phyloP scores from a whole-genome alignment of 805 yeast genomes.

The Nakazawaea laoshanensis region DNA sequence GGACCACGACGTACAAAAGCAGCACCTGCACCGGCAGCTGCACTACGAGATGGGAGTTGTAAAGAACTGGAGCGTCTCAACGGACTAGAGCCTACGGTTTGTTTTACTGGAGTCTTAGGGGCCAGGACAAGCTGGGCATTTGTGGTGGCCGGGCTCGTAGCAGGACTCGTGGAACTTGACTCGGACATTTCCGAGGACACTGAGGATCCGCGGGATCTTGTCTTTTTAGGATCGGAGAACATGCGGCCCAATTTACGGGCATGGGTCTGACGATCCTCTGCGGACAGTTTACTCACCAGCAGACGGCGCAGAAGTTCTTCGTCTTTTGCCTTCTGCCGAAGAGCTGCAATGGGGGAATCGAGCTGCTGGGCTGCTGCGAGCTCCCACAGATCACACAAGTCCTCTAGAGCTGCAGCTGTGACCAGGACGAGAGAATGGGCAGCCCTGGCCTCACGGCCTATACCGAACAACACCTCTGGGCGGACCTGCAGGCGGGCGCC shows the following conservation, averaged over 20 bases:
- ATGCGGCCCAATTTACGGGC: constrained; percentile 16
- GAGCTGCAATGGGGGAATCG: constrained; percentile 9
- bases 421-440: constrained; percentile 24
- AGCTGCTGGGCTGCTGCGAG: constrained; percentile 25
- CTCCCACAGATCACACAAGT: constrained; percentile 34
- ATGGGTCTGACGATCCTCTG: constrained; percentile 1
- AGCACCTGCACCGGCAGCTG: constrained; percentile 11
- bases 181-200: constrained; percentile 11
- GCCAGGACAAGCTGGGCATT: not conserved
- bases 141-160: not conserved
- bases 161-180: not conserved
- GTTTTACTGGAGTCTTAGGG: not conserved
- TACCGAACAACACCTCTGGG: constrained; percentile 28
- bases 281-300: constrained; percentile 1
- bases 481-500: constrained; percentile 26
- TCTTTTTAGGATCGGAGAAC: constrained; percentile 17
- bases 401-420: constrained; percentile 23
- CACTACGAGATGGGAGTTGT: constrained; percentile 1
- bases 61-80: constrained; percentile 5
- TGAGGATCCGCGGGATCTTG: constrained; percentile 17
- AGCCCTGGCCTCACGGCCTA: constrained; percentile 32
- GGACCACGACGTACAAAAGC: constrained; percentile 1
- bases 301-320: constrained; percentile 7
- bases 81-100: not conserved
- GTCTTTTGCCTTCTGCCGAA: constrained; percentile 10